Conservation (phyloP, 2,329 filamentous ascomycete species). For the Venturia effusa region DNA sequence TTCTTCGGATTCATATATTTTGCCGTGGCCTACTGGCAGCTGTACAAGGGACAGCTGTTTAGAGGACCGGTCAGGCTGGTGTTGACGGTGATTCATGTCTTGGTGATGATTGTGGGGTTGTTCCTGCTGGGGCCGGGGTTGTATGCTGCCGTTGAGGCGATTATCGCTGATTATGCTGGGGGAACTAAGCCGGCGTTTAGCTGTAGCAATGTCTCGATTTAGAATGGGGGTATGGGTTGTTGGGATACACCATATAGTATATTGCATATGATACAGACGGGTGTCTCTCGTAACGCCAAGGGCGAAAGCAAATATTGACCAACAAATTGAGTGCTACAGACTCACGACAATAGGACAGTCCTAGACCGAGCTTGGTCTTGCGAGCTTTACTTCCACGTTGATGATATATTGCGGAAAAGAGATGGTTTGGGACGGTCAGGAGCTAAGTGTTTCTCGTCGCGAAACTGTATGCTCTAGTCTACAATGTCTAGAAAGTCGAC, state of each 20-base stretch:
- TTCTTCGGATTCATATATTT: conserved; percentile 44
- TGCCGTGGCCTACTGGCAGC: conserved; percentile 37
- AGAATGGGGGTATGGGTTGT: conserved; percentile 12
- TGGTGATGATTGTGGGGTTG: conserved; percentile 35
- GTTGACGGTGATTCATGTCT: conserved; percentile 35
- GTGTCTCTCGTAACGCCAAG: too few species aligned
- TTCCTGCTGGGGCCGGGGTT: conserved; percentile 41
- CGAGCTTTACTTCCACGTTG: too few species aligned
- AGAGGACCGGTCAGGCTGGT: conserved; percentile 23
- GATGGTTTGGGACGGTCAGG: too few species aligned
- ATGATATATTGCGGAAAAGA: too few species aligned
- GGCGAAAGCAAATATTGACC: too few species aligned
- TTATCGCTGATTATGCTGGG: conserved; percentile 39
- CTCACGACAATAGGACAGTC: too few species aligned
- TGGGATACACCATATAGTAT: background rate
- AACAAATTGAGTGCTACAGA: too few species aligned
- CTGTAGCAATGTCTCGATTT: conserved; percentile 39
- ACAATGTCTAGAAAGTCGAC: too few species aligned
- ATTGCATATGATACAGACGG: too few species aligned
- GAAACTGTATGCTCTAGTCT: too few species aligned
- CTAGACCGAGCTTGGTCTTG: too few species aligned
- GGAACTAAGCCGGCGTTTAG: conserved; percentile 36
- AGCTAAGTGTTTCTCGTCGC: too few species aligned
- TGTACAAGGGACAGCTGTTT: conserved; percentile 33
- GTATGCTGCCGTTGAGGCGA: conserved; percentile 43